These are phyloP conservation scores for Saussurea involucrata DNA, from an alignment of 129 eudicot genomes.

Conservation along the genomic window DNA sequence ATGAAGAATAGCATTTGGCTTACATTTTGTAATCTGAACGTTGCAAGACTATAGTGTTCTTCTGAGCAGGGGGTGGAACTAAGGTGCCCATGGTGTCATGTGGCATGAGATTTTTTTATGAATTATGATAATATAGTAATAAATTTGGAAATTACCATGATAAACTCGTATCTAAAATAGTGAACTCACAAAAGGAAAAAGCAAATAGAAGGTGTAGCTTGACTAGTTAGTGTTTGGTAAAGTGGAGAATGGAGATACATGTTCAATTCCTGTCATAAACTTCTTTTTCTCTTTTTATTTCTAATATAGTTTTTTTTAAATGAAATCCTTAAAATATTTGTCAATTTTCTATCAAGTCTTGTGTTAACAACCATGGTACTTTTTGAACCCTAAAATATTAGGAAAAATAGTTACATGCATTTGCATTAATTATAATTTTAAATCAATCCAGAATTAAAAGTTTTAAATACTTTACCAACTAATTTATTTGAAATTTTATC, in stretches of 20 bases:
- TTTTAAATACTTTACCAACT: neutral
- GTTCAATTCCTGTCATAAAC: neutral
- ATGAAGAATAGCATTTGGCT: conserved; percentile 1
- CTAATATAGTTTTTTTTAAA: neutral
- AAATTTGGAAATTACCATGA: neutral
- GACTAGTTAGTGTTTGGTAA: neutral
- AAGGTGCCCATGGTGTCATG: neutral
- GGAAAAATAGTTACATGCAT: neutral
- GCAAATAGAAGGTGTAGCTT: neutral
- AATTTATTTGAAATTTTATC: neutral
- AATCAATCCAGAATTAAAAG: neutral
- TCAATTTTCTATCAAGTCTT: neutral
- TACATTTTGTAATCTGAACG: conserved; percentile 7
- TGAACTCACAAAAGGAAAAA: neutral
- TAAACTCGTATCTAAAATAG: neutral
- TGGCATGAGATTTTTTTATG: neutral
- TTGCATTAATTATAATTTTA: neutral
- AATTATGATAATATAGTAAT: neutral
- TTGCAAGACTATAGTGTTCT: conserved; percentile 1
- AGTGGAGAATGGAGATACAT: neutral
- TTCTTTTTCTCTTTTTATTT: neutral
- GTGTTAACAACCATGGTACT: conserved; percentile 2
- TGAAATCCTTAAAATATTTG: neutral
- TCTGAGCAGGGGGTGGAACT: conserved; percentile 11
- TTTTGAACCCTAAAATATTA: neutral